Percentiles rank a stretch among this genome's conserved stretches.
These are phyloP conservation scores for Fusarium poae DNA, from an alignment of 2,329 filamentous ascomycete genomes.

Conservation along the genomic window DNA sequence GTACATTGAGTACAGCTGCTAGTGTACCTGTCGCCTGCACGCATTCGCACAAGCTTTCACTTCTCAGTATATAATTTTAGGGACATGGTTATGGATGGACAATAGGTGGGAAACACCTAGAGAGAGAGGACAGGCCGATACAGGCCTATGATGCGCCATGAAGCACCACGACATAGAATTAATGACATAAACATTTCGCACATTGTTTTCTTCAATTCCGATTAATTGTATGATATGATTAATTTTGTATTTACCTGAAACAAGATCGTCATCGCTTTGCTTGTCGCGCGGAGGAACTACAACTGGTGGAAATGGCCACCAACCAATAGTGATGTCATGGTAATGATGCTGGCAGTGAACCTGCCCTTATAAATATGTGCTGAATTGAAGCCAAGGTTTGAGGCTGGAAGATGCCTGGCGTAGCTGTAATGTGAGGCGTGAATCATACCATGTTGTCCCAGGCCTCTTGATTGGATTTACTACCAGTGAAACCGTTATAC, in stretches of 20 bases:
- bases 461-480: background rate
- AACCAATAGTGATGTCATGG: background rate
- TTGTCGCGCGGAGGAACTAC: background rate
- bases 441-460: background rate
- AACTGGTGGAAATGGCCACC: constrained; percentile 7
- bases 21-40: background rate
- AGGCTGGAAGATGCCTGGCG: too few species aligned
- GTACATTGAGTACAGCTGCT: constrained; percentile 44
- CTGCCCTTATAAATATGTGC: background rate
- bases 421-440: background rate
- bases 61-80: constrained; percentile 23
- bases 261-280: background rate
- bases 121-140: constrained; percentile 5
- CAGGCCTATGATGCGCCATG: constrained; percentile 14
- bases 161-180: constrained; percentile 21
- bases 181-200: constrained; percentile 4
- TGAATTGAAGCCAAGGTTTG: background rate
- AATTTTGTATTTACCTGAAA: background rate
- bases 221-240: background rate
- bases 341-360: background rate
- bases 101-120: background rate
- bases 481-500: background rate
- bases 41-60: background rate
- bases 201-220: background rate
- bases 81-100: background rate